A percentile compares a stretch with the other conserved stretches of the same genome.
These are phyloP conservation scores for Picocystis sp. DNA, from an alignment of 163 green algal species.

Conservation along the genomic window DNA sequence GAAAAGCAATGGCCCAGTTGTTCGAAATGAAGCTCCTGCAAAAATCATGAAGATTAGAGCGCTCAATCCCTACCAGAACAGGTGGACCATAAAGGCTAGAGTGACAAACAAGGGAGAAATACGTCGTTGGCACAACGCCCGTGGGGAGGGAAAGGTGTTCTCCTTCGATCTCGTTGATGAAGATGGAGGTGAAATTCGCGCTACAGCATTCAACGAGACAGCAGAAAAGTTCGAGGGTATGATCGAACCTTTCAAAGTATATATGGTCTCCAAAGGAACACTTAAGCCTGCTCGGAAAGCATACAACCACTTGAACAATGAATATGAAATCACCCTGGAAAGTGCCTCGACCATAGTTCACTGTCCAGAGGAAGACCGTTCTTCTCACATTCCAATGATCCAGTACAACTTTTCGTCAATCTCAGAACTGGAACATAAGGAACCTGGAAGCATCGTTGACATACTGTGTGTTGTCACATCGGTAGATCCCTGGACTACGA, in stretches of 20 bases:
- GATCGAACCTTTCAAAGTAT: constrained; percentile 42
- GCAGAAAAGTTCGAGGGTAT: constrained; percentile 37
- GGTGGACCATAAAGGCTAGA: constrained; percentile 73
- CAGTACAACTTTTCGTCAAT: constrained; percentile 57
- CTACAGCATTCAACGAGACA: constrained; percentile 67
- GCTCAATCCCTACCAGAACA: constrained; percentile 81
- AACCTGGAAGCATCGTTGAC: constrained; percentile 53
- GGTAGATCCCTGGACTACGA: constrained; percentile 30
- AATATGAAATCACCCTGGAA: constrained; percentile 85
- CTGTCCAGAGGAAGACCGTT: constrained; percentile 17
- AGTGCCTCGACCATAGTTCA: constrained; percentile 32
- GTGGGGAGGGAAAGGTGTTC: constrained; percentile 76
- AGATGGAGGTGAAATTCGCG: constrained; percentile 76
- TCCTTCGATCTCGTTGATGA: constrained; percentile 84
- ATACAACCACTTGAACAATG: constrained; percentile 55
- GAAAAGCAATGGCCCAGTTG: constrained; percentile 5
- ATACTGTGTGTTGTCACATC: constrained; percentile 66
- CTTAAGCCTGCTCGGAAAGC: constrained; percentile 39
- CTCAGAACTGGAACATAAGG: constrained; percentile 37
- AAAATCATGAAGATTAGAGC: constrained; percentile 67
- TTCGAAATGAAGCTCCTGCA: constrained; percentile 19
- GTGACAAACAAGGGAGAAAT: constrained; percentile 67
- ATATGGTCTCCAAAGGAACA: constrained; percentile 63
- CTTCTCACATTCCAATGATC: constrained; percentile 52
- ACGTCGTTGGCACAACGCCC: constrained; percentile 28